A percentile compares a stretch with the other conserved stretches of the same genome.
Evolutionary conservation across 352 stramenopile genomes (phyloP).

Genomic region (Phytophthora pini): DNA sequence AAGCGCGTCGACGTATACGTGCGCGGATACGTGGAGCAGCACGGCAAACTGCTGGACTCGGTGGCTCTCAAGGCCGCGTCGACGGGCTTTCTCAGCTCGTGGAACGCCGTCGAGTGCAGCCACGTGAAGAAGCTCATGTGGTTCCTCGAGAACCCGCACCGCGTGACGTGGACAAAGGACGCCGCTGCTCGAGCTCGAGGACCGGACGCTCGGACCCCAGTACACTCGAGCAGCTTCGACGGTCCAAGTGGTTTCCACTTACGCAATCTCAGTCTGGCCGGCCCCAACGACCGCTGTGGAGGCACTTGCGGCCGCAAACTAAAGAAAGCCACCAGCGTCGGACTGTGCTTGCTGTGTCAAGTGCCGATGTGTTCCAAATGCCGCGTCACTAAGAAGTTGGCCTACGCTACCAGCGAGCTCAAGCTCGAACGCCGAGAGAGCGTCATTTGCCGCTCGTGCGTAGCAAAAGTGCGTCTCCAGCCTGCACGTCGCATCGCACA

Average conservation of each 20-base stretch:
- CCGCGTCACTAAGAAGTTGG: constrained; percentile 44
- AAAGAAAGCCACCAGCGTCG: constrained; percentile 39
- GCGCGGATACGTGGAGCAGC: constrained; percentile 47
- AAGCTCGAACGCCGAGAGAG: constrained; percentile 36
- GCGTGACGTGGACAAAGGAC: constrained; percentile 31
- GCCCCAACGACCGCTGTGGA: constrained; percentile 25
- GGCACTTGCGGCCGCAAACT: constrained; percentile 43
- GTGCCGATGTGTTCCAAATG: constrained; percentile 50
- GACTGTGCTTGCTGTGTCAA: constrained; percentile 41
- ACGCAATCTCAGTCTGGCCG: constrained; percentile 22
- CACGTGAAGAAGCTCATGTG: constrained; percentile 64
- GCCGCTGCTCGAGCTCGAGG: constrained; percentile 20
- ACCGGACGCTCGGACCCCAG: constrained; percentile 3
- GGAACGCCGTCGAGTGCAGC: constrained; percentile 52
- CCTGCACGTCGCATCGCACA: constrained; percentile 30
- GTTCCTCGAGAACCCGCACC: constrained; percentile 42
- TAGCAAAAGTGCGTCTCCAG: constrained; percentile 37
- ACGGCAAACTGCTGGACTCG: constrained; percentile 47
- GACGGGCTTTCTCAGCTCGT: constrained; percentile 53
- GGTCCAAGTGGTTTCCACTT: constrained; percentile 22
- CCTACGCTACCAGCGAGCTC: constrained; percentile 38
- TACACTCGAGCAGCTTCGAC: constrained; percentile 18
- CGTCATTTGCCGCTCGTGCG: constrained; percentile 41
- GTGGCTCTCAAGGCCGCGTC: constrained; percentile 49
- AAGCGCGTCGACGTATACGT: constrained; percentile 49